These are phyloP conservation scores for Eutrema heterophyllum DNA, from an alignment of 345 rosid genomes.

Conservation along the genomic window DNA sequence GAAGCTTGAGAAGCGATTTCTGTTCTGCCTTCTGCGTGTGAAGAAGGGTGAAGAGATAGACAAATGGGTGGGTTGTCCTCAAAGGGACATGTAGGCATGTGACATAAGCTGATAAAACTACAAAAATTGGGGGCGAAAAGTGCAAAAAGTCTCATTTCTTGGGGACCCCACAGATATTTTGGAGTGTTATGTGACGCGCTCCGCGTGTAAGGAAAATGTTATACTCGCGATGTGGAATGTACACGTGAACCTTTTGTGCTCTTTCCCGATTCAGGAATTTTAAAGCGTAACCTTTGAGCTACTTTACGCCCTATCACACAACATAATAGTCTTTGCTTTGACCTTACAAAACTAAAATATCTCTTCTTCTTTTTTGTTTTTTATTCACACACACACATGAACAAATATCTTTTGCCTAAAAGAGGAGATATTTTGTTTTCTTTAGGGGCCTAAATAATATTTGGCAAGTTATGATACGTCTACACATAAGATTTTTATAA, in stretches of 20 bases:
- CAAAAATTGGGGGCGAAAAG: slow-evolving; percentile 7
- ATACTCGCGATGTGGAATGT: not conserved
- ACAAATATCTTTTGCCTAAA: slow-evolving; percentile 14
- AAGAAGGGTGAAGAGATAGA: slow-evolving; percentile 28
- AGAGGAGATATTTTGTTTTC: slow-evolving; percentile 15
- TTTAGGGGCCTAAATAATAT: not conserved
- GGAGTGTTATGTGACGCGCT: not conserved
- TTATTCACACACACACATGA: not conserved
- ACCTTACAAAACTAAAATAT: slow-evolving; percentile 18
- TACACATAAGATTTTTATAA: not conserved
- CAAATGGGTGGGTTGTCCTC: slow-evolving; percentile 40
- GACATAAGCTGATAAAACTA: slow-evolving; percentile 33
- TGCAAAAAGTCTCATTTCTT: not conserved
- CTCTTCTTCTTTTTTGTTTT: not conserved
- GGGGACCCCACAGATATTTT: slow-evolving; percentile 17
- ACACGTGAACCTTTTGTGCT: not conserved
- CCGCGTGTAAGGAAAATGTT: not conserved
- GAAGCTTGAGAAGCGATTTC: slow-evolving; percentile 1
- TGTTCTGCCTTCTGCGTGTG: not conserved
- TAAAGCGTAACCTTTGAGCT: not conserved
- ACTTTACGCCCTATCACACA: not conserved
- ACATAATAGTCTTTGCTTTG: not conserved
- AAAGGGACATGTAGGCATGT: slow-evolving; percentile 25
- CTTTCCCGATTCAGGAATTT: not conserved
- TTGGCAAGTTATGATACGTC: slow-evolving; percentile 13